Percentiles rank a stretch among this genome's conserved stretches.
Evolutionary conservation across 1,284 basidiomycete species (phyloP).

Genomic region (Ustilago esculenta): DNA sequence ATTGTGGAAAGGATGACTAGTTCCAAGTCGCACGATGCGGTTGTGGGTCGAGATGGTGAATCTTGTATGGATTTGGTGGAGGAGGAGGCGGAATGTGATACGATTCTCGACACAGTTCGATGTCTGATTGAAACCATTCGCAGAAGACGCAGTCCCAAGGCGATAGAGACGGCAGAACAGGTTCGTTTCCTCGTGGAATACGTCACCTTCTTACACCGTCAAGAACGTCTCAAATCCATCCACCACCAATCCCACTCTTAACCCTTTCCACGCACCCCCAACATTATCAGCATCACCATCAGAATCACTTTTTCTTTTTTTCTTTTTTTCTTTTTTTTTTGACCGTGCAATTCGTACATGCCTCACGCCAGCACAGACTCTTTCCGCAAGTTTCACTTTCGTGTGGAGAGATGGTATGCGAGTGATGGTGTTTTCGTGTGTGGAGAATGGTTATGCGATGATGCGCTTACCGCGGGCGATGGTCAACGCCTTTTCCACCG

Average conservation of each 20-base stretch:
- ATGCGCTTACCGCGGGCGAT: conserved; percentile 7
- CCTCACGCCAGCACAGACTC: too few species aligned
- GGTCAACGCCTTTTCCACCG: conserved; percentile 14
- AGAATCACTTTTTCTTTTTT: too few species aligned
- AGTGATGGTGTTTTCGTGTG: too few species aligned
- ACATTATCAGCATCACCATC: too few species aligned
- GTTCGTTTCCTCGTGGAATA: conserved; percentile 58
- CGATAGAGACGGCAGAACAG: conserved; percentile 67
- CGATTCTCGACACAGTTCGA: conserved; percentile 32
- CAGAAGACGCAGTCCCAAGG: conserved; percentile 58
- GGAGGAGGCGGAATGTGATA: conserved; percentile 22
- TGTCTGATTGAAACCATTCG: conserved; percentile 58
- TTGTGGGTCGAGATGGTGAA: background rate
- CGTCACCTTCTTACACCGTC: conserved; percentile 49
- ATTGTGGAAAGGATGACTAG: conserved; percentile 20
- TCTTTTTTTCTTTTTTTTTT: too few species aligned
- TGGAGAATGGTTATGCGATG: conserved; percentile 6
- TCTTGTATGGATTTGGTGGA: background rate
- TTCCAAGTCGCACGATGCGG: background rate
- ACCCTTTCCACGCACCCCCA: too few species aligned
- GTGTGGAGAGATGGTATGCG: too few species aligned
- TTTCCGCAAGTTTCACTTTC: too few species aligned
- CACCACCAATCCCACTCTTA: background rate
- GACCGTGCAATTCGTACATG: too few species aligned
- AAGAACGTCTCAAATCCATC: conserved; percentile 25